phyloP scores from a whole-genome alignment of 2,329 filamentous ascomycete genomes.

The Claviceps maximensis region DNA sequence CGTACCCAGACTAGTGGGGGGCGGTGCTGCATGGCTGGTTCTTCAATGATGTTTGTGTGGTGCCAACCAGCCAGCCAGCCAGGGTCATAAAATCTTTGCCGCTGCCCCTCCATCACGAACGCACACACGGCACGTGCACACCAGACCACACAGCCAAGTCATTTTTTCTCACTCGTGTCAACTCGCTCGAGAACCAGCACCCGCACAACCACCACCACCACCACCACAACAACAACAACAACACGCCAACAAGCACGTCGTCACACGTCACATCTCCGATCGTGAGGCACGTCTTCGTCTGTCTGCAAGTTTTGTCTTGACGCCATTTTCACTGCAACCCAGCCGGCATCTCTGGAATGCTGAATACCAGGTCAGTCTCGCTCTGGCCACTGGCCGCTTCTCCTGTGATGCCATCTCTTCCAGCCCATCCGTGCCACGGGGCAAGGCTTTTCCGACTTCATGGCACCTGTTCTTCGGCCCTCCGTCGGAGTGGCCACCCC shows the following conservation, averaged over 20 bases:
- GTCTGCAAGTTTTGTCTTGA: background rate
- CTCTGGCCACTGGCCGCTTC: slow-evolving; percentile 6
- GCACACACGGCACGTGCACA: slow-evolving; percentile 2
- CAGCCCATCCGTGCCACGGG: slow-evolving; percentile 3
- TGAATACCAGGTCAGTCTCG: slow-evolving; percentile 4
- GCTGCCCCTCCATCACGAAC: slow-evolving; percentile 1
- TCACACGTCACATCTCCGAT: background rate
- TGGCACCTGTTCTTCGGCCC: slow-evolving; percentile 6
- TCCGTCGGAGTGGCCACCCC: slow-evolving; percentile 6
- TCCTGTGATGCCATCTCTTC: slow-evolving; percentile 2
- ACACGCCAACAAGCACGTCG: background rate
- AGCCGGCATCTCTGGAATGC: slow-evolving; percentile 1
- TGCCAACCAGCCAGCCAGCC: no score
- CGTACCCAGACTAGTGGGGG: no score
- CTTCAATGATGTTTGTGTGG: no score
- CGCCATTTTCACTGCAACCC: slow-evolving; percentile 2
- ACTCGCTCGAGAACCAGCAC: background rate
- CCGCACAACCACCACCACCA: background rate
- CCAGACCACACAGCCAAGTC: background rate
- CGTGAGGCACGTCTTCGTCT: background rate
- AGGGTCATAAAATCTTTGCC: slow-evolving; percentile 1
- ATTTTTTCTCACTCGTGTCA: background rate
- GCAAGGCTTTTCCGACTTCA: slow-evolving; percentile 2
- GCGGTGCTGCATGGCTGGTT: no score
- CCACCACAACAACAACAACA: background rate